phyloP scores from a whole-genome alignment of 345 rosid genomes.

The Firmiana major region DNA sequence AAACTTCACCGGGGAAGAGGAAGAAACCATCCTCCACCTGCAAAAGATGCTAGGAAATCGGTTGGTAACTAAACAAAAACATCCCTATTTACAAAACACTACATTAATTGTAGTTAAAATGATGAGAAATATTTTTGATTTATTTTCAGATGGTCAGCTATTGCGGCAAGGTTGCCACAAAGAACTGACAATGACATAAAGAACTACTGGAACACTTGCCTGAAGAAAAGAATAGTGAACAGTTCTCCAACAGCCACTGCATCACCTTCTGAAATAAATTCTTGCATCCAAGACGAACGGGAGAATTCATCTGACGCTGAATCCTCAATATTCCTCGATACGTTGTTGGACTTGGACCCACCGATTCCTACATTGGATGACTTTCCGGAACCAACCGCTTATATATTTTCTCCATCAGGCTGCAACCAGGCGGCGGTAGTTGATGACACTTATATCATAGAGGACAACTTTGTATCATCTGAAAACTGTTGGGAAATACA shows the following conservation, averaged over 20 bases:
- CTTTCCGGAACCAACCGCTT: neutral
- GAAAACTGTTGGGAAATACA: neutral
- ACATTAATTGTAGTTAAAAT: neutral
- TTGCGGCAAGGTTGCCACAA: constrained; percentile 45
- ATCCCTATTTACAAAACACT: neutral
- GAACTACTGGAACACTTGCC: constrained; percentile 54
- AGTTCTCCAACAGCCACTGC: neutral
- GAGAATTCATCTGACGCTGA: neutral
- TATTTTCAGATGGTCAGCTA: constrained; percentile 40
- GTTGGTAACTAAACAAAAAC: neutral
- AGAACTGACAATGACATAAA: constrained; percentile 56
- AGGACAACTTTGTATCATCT: neutral
- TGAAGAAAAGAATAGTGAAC: constrained; percentile 21
- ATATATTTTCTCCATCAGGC: neutral
- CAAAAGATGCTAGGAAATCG: constrained; percentile 46
- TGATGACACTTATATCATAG: neutral
- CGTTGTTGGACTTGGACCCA: neutral
- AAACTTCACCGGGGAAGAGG: constrained; percentile 50
- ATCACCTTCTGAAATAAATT: neutral
- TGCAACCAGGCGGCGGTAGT: neutral
- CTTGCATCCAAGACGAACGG: neutral
- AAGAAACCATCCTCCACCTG: constrained; percentile 36
- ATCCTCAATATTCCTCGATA: neutral
- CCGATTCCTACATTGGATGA: neutral
- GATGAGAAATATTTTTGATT: too few relatives aligned